Evolutionary conservation across 1,284 basidiomycete species (phyloP).

Genomic region (Cutaneotrichosporon spelunceum): DNA sequence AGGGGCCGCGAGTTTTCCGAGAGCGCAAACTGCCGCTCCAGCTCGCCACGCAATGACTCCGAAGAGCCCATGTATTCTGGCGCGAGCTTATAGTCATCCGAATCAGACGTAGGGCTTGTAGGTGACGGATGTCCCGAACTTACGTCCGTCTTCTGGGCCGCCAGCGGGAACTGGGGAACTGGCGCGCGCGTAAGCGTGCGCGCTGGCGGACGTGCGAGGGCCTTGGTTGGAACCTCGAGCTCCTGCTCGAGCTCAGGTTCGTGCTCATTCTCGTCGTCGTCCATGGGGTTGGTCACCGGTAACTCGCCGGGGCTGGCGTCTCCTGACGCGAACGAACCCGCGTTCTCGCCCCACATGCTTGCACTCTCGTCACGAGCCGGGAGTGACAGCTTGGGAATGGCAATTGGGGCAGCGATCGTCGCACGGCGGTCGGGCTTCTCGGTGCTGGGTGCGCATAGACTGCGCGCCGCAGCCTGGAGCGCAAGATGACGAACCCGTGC

Average conservation of each 20-base stretch:
- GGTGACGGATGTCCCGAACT: background rate
- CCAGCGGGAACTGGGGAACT: background rate
- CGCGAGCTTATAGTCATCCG: constrained; percentile 20
- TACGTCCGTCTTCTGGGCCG: background rate
- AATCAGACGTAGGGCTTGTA: constrained; percentile 10
- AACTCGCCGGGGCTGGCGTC: constrained; percentile 6
- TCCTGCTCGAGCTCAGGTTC: background rate
- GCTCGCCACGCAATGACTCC: constrained; percentile 13
- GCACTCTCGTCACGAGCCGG: constrained; percentile 9
- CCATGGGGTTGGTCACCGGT: background rate
- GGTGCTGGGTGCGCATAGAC: constrained; percentile 28
- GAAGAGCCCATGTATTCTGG: constrained; percentile 20
- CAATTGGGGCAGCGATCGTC: constrained; percentile 15
- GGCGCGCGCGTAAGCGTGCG: background rate
- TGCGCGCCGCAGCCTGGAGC: constrained; percentile 65
- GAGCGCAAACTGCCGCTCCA: constrained; percentile 13
- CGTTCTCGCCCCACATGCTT: background rate
- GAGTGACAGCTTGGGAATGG: constrained; percentile 21
- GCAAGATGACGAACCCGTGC: constrained; percentile 66
- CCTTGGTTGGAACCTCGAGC: background rate
- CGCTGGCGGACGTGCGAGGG: background rate
- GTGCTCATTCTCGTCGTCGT: constrained; percentile 4
- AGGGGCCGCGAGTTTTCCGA: background rate
- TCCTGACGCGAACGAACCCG: background rate
- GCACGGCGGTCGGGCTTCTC: constrained; percentile 29